These are phyloP conservation scores for Botryotinia globosa DNA, from an alignment of 2,329 filamentous ascomycete species.

Conservation along the genomic window DNA sequence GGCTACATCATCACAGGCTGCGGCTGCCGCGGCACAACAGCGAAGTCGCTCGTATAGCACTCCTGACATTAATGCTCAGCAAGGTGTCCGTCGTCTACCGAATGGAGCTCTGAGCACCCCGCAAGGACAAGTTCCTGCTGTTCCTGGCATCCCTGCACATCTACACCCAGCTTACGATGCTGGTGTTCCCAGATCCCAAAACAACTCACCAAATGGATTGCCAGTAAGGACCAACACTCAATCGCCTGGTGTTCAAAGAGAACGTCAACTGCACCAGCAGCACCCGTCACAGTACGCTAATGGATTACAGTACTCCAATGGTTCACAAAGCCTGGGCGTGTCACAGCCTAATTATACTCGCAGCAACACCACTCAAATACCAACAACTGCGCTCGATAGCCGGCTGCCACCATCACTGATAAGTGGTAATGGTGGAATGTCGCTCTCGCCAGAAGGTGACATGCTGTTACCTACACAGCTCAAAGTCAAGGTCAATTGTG, in stretches of 20 bases:
- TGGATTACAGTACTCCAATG: constrained; percentile 38
- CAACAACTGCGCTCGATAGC: constrained; percentile 37
- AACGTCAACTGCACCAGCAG: constrained; percentile 44
- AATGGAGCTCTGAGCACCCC: constrained; percentile 47
- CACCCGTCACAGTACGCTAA: constrained; percentile 42
- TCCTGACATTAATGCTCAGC: constrained; percentile 79
- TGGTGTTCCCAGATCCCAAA: constrained; percentile 73
- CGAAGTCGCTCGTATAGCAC: constrained; percentile 90
- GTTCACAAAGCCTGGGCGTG: constrained; percentile 11
- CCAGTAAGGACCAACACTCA: constrained; percentile 68
- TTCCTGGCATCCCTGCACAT: constrained; percentile 74
- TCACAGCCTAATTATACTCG: constrained; percentile 39
- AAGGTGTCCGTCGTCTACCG: constrained; percentile 47
- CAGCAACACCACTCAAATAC: constrained; percentile 32
- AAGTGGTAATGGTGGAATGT: constrained; percentile 16
- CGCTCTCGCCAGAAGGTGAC: constrained; percentile 44
- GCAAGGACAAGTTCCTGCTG: constrained; percentile 55
- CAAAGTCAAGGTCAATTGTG: constrained; percentile 93
- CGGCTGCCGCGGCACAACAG: constrained; percentile 51
- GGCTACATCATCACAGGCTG: constrained; percentile 49
- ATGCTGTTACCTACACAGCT: constrained; percentile 67
- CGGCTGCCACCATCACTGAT: constrained; percentile 47
- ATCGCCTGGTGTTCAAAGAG: constrained; percentile 65
- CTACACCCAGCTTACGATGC: constrained; percentile 58
- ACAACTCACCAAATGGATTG: constrained; percentile 69